phyloP scores from a whole-genome alignment of 2,329 filamentous ascomycete species.

The Tolypocladium inflatum region DNA sequence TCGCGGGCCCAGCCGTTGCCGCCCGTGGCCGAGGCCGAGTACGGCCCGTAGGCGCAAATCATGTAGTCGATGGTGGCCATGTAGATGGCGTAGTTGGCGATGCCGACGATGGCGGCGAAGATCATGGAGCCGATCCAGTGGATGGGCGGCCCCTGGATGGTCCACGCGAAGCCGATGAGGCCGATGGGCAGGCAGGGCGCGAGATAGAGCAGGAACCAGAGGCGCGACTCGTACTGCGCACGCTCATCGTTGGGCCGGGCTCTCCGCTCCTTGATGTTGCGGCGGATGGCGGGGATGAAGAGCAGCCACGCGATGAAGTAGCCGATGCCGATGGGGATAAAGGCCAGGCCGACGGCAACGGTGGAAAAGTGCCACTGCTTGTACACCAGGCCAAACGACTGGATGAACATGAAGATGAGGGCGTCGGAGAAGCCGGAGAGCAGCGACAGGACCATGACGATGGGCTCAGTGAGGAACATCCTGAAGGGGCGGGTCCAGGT shows the following conservation, averaged over 20 bases:
- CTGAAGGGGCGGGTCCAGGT: conserved; percentile 58
- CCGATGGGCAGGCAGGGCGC: conserved; percentile 55
- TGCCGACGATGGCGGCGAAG: conserved; percentile 56
- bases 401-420: conserved; percentile 70
- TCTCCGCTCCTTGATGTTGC: conserved; percentile 40
- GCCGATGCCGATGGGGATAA: conserved; percentile 57
- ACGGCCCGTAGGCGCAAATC: conserved; percentile 64
- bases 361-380: conserved; percentile 54
- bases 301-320: conserved; percentile 53
- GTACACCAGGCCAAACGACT: conserved; percentile 61
- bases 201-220: conserved; percentile 55
- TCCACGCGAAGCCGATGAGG: conserved; percentile 62
- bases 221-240: conserved; percentile 60
- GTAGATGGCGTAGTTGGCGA: conserved; percentile 67
- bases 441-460: conserved; percentile 60
- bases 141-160: conserved; percentile 50
- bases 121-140: conserved; percentile 62
- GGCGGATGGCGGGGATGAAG: conserved; percentile 48
- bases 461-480: conserved; percentile 67
- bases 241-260: conserved; percentile 43
- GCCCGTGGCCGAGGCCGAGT: conserved; percentile 65
- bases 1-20: conserved; percentile 68
- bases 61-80: conserved; percentile 74
- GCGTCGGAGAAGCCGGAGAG: conserved; percentile 66
- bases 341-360: conserved; percentile 47